Evolutionary conservation across 345 rosid species (phyloP).

Genomic region (Populus deltoides): DNA sequence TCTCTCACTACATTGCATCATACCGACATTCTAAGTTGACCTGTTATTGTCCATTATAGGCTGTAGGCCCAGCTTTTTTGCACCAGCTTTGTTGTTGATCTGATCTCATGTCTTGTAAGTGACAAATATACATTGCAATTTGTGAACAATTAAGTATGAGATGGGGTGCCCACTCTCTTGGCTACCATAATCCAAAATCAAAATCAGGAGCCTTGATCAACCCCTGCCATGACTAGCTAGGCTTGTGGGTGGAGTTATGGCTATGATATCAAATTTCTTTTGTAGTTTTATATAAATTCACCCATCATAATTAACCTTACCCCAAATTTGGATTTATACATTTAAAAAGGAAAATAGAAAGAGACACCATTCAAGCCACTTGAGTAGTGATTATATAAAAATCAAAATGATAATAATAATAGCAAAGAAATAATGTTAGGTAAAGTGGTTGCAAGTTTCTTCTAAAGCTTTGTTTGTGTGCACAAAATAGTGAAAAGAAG

Average conservation of each 20-base stretch:
- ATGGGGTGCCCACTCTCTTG: too few species aligned
- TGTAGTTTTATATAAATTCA: background rate
- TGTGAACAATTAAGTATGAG: too few species aligned
- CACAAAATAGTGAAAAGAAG: background rate
- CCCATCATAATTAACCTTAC: background rate
- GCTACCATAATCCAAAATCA: too few species aligned
- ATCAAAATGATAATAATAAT: background rate
- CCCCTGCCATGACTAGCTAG: too few species aligned
- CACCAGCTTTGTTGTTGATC: background rate
- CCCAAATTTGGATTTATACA: background rate
- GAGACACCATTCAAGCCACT: background rate
- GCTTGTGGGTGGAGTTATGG: too few species aligned
- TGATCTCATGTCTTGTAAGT: background rate
- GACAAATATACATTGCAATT: too few species aligned
- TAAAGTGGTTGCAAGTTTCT: slow-evolving; percentile 22
- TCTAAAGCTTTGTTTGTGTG: background rate
- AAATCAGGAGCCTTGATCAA: too few species aligned
- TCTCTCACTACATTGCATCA: background rate
- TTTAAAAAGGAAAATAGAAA: background rate
- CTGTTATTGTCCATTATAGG: background rate
- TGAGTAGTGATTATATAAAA: background rate
- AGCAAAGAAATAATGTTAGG: slow-evolving; percentile 1
- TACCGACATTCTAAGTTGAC: background rate
- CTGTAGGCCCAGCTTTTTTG: background rate
- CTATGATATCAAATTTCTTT: too few species aligned